phyloP scores from a whole-genome alignment of 306 rosid species.

The Castanea crenata region DNA sequence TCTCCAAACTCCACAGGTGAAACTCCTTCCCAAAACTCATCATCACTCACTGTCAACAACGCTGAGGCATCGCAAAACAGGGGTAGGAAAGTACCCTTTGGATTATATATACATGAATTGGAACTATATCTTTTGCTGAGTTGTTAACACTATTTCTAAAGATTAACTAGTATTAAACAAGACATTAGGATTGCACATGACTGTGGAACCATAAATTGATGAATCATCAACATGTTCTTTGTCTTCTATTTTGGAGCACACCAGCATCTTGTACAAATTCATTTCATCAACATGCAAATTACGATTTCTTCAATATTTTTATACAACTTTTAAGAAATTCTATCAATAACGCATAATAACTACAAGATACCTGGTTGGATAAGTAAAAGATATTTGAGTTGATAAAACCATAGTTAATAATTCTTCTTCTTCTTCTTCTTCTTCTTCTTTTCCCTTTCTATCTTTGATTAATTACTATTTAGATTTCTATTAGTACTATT shows the following conservation, averaged over 20 bases:
- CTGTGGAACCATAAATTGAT: not conserved
- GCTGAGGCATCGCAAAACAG: conserved; percentile 54
- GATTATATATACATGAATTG: not conserved
- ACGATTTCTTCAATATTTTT: not conserved
- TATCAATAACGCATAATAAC: not conserved
- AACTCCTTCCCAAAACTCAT: conserved; percentile 96
- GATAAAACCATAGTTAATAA: not conserved
- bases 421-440: not conserved
- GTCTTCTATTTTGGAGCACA: not conserved
- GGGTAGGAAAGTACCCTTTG: not conserved
- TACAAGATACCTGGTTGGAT: not conserved
- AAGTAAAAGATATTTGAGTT: not conserved
- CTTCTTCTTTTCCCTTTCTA: not conserved
- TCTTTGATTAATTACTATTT: not conserved
- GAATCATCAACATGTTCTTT: not conserved
- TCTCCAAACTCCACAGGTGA: conserved; percentile 81
- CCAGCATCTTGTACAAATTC: not conserved
- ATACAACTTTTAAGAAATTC: not conserved
- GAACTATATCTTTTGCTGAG: not conserved
- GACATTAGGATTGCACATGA: not conserved
- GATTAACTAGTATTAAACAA: not conserved
- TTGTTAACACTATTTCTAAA: not conserved
- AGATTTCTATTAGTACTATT: not conserved
- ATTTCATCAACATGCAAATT: not conserved
- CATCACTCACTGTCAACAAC: conserved; percentile 80